phyloP scores from a whole-genome alignment of 257 asterid genomes.

The Henckelia pumila region DNA sequence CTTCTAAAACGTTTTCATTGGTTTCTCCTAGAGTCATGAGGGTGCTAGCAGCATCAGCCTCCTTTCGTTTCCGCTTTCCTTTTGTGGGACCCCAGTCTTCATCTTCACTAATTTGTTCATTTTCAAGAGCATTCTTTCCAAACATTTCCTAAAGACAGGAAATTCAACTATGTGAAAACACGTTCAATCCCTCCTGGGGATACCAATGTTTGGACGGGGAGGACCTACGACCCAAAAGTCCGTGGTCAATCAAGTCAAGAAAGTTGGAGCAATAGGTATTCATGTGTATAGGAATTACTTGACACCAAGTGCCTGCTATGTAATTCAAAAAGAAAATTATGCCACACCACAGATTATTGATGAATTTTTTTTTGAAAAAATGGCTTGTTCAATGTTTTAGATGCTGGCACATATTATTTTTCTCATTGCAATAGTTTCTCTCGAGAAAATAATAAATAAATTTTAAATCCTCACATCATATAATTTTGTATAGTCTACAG shows the following conservation, averaged over 20 bases:
- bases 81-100: slow-evolving; percentile 96
- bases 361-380: background rate
- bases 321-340: background rate
- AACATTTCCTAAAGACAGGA: slow-evolving; percentile 70
- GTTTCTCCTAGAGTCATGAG: slow-evolving; percentile 51
- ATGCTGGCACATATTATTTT: slow-evolving; percentile 10
- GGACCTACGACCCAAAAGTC: background rate
- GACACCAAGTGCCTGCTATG: background rate
- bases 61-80: slow-evolving; percentile 63
- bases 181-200: background rate
- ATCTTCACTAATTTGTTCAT: slow-evolving; percentile 82
- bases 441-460: slow-evolving; percentile 6
- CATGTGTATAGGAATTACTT: background rate
- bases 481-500: slow-evolving; percentile 80
- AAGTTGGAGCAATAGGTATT: background rate
- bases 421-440: slow-evolving; percentile 14
- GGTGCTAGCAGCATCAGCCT: slow-evolving; percentile 64
- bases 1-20: slow-evolving; percentile 38
- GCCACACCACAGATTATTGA: background rate
- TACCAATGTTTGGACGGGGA: background rate
- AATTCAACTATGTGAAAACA: slow-evolving; percentile 23
- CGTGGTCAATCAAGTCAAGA: background rate
- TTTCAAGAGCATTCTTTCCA: slow-evolving; percentile 61
- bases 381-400: slow-evolving; percentile 4
- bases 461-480: slow-evolving; percentile 64